phyloP scores from a whole-genome alignment of 139 green algal species.

The Chlorella sorokiniana region DNA sequence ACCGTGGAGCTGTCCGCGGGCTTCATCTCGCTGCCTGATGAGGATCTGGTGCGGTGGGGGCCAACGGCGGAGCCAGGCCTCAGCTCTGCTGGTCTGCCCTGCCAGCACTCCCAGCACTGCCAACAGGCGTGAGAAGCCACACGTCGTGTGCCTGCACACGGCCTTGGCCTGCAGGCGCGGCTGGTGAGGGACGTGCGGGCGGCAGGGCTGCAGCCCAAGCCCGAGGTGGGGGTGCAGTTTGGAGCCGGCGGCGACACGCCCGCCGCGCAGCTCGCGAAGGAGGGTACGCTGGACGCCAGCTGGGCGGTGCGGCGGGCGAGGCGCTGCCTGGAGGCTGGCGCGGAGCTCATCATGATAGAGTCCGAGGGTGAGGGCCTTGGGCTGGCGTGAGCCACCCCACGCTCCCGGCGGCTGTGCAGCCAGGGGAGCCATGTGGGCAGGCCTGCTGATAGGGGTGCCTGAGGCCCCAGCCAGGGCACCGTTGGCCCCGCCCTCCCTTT shows the following conservation, averaged over 20 bases:
- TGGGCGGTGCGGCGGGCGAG: slow-evolving; percentile 6
- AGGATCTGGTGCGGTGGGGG: slow-evolving; percentile 14
- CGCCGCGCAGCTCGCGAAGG: slow-evolving; percentile 22
- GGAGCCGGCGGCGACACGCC: slow-evolving; percentile 41
- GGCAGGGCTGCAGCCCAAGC: slow-evolving; percentile 50
- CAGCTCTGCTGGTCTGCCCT: neutral
- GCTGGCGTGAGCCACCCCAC: no score
- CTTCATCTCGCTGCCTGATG: slow-evolving; percentile 39
- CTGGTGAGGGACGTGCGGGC: slow-evolving; percentile 56
- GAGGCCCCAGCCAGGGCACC: neutral
- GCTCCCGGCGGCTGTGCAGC: no score
- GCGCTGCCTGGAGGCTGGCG: slow-evolving; percentile 27
- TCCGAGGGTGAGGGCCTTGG: neutral
- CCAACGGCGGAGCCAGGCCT: neutral
- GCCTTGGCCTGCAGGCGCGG: neutral
- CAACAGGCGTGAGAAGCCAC: neutral
- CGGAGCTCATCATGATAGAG: slow-evolving; percentile 12
- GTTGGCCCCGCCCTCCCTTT: neutral
- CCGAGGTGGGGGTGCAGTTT: slow-evolving; percentile 44
- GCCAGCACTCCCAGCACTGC: neutral
- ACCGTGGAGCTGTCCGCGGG: slow-evolving; percentile 39
- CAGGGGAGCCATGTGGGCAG: neutral
- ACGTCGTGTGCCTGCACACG: neutral
- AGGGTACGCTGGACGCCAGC: slow-evolving; percentile 32
- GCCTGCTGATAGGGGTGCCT: neutral